A percentile compares a stretch with the other conserved stretches of the same genome.
phyloP scores from a whole-genome alignment of 495 filamentous ascomycete genomes.

The Aspergillus homomorphus region DNA sequence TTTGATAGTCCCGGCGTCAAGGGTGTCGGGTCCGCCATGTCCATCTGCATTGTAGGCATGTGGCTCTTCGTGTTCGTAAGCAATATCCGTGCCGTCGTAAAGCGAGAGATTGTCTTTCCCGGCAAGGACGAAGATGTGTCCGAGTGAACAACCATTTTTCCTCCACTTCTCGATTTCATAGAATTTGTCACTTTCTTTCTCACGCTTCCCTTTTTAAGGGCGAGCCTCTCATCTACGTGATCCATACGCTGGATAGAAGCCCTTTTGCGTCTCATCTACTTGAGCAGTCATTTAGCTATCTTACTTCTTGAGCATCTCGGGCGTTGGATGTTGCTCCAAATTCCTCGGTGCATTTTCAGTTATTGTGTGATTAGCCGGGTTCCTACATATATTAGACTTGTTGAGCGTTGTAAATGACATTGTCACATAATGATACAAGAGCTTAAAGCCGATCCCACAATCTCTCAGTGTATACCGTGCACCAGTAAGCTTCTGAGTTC shows the following conservation, averaged over 20 bases:
- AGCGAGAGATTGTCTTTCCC: slow-evolving; percentile 56
- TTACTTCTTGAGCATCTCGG: not conserved
- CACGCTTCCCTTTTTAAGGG: too few relatives aligned
- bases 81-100: slow-evolving; percentile 52
- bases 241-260: too few relatives aligned
- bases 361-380: too few relatives aligned
- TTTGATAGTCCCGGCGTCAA: slow-evolving; percentile 39
- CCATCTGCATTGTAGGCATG: slow-evolving; percentile 51
- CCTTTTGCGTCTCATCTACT: too few relatives aligned
- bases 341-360: too few relatives aligned
- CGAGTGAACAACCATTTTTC: slow-evolving; percentile 19
- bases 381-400: not conserved
- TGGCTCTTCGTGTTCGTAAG: slow-evolving; percentile 56
- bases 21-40: slow-evolving; percentile 41
- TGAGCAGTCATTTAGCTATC: not conserved
- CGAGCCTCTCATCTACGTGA: too few relatives aligned
- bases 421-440: too few relatives aligned
- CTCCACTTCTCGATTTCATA: too few relatives aligned
- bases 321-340: not conserved
- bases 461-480: too few relatives aligned
- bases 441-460: too few relatives aligned
- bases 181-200: not conserved
- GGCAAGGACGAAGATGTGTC: slow-evolving; percentile 61
- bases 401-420: not conserved
- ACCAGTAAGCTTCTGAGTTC: too few relatives aligned